Evolutionary conservation across 2,329 filamentous ascomycete genomes (phyloP), one percentile per base, ranked within the genome.

Genomic region (Cryphonectria naterciae): DNA sequence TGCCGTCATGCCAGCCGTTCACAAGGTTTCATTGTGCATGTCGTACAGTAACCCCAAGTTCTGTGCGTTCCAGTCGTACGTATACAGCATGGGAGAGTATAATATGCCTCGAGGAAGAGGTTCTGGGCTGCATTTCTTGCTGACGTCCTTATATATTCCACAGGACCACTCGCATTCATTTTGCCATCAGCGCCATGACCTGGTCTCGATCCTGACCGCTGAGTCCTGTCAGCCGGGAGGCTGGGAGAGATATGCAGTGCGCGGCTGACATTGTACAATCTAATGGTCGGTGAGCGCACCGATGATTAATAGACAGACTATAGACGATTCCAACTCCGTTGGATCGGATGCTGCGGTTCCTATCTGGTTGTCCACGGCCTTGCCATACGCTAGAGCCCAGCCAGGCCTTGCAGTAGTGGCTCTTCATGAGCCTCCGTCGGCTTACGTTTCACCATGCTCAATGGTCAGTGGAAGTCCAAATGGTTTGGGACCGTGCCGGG

Each of bases 271-370:
- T 32, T 32, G 13, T 8, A 35, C 25, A 15, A 35, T 19, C 4
- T 58, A 28, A 17, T 32, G 19, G 54, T 19, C 25, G 54, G 54
- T 32, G 54, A 15, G 25, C 46, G n/a, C 13, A 17, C 61, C 35
- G 22, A 63, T n/a, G 25, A 25, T 4, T 19, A 4, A 46, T 62
- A 25, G 61, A 64, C 61, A 32, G n/a, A 28, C 25, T 15, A 64
- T 62, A 13, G 61, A 58, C 35, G 54, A 8, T 58, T 58, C 13
- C n/a, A 41, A 28, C 61, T 68, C 54, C 35, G 61, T 65, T 62
- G 66, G 69, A 58, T 61, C 69, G 69, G 69, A 69, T 52, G 66
- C 32, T 66, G 67, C 58, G 37, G 46, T n/a, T 71, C 69, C 69
- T 71, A 65, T 71, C 69, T 71, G 37, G 41, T 28, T 35, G 11